Evolutionary conservation across 345 rosid genomes (phyloP).

Genomic region (Orychophragmus violaceus): DNA sequence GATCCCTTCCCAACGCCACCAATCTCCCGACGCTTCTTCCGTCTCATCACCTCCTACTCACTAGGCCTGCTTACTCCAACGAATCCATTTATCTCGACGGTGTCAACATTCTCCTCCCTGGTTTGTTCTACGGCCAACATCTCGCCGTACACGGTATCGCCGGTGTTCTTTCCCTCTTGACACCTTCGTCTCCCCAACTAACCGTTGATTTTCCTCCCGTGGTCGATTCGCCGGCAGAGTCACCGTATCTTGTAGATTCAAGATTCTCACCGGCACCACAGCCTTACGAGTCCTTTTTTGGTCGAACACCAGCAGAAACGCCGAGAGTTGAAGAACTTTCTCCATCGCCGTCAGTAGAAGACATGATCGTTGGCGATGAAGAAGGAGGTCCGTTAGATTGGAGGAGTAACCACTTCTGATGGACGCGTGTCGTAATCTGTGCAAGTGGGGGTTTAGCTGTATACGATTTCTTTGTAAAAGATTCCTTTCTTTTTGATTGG

Average conservation of each 20-base stretch:
- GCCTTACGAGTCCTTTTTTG: neutral
- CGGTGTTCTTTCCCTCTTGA: conserved; percentile 17
- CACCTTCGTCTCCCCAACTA: neutral
- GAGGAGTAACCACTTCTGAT: conserved; percentile 12
- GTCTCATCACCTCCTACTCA: conserved; percentile 27
- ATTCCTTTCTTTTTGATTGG: neutral
- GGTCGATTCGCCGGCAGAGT: conserved; percentile 17
- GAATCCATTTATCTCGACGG: conserved; percentile 24
- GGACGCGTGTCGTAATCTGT: conserved; percentile 1
- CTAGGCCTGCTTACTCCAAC: neutral
- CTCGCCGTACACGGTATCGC: conserved; percentile 42
- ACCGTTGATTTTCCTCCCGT: conserved; percentile 5
- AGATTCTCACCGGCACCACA: conserved; percentile 19
- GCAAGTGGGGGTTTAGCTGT: neutral
- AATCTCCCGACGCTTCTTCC: conserved; percentile 37
- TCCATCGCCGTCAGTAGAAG: conserved; percentile 27
- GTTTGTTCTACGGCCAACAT: conserved; percentile 34
- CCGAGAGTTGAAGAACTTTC: conserved; percentile 16
- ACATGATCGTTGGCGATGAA: conserved; percentile 4
- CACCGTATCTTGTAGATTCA: conserved; percentile 1
- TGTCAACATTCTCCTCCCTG: conserved; percentile 27
- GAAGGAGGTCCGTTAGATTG: conserved; percentile 28
- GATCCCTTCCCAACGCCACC: conserved; percentile 27
- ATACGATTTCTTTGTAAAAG: neutral
- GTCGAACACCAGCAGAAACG: conserved; percentile 4